A percentile compares a stretch with the other conserved stretches of the same genome.
These are phyloP conservation scores for Phytophthora tentaculata DNA, from an alignment of 352 stramenopile genomes.

Conservation along the genomic window DNA sequence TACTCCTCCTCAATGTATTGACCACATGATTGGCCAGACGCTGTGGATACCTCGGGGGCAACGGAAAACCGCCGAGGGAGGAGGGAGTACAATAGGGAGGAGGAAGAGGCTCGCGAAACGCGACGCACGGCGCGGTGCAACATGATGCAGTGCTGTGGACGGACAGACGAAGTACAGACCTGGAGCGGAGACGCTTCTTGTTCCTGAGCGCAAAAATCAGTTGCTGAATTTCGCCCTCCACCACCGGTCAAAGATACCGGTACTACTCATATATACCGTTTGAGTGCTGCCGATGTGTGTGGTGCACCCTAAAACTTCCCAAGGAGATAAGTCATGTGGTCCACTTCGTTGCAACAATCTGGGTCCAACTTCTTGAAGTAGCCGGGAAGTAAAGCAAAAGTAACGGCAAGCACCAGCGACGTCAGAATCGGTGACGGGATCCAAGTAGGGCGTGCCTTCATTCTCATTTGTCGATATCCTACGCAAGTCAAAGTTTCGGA, in stretches of 20 bases:
- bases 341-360: no score
- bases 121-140: constrained; percentile 31
- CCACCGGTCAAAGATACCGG: constrained; percentile 21
- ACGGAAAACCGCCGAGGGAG: constrained; percentile 25
- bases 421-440: no score
- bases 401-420: background rate
- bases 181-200: constrained; percentile 2
- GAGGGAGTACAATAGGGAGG: background rate
- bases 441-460: background rate
- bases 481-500: background rate
- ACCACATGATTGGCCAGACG: background rate
- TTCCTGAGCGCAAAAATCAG: constrained; percentile 16
- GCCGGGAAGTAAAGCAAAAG: background rate
- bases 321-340: no score
- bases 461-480: constrained; percentile 25
- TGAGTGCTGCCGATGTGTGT: no score
- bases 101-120: constrained; percentile 14
- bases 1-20: constrained; percentile 68
- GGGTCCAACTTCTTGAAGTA: no score
- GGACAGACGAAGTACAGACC: constrained; percentile 8
- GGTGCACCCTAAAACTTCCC: no score
- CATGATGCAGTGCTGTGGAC: constrained; percentile 19
- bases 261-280: no score
- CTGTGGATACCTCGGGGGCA: constrained; percentile 16
- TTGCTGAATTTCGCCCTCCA: constrained; percentile 27